phyloP scores from a whole-genome alignment of 2,329 filamentous ascomycete species.

The Setomelanomma holmii region DNA sequence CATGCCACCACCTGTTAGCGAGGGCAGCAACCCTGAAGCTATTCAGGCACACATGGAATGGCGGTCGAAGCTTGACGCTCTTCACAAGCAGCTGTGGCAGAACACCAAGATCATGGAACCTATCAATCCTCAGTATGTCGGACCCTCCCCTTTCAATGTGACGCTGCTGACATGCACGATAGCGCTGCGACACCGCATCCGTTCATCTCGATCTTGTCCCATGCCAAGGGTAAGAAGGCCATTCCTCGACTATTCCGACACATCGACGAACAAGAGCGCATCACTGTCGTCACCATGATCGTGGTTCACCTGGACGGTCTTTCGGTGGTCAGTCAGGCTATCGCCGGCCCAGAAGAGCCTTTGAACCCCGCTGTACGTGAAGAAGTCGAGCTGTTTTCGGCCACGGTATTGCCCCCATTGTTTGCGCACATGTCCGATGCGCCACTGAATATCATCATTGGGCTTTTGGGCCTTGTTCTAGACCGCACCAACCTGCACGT shows the following conservation, averaged over 20 bases:
- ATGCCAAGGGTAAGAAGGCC: conserved; percentile 94
- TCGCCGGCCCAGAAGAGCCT: conserved; percentile 74
- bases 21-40: conserved; percentile 70
- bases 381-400: conserved; percentile 89
- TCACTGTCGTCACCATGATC: conserved; percentile 95
- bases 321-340: conserved; percentile 84
- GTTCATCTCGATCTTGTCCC: conserved; percentile 94
- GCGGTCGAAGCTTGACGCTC: conserved; percentile 71
- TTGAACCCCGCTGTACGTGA: conserved; percentile 77
- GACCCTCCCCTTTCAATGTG: not conserved
- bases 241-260: conserved; percentile 95
- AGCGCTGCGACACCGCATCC: conserved; percentile 78
- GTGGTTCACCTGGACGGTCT: conserved; percentile 90
- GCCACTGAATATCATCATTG: conserved; percentile 87
- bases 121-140: conserved; percentile 66
- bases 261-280: conserved; percentile 88
- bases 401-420: conserved; percentile 86
- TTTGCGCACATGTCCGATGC: conserved; percentile 92
- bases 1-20: conserved; percentile 72
- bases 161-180: conserved; percentile 33
- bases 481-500: conserved; percentile 81
- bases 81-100: conserved; percentile 83
- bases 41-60: conserved; percentile 80
- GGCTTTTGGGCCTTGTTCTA: conserved; percentile 83
- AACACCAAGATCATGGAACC: conserved; percentile 92